Percentiles rank a stretch among this genome's conserved stretches.
Conservation (phyloP, 2,329 filamentous ascomycete genomes). For the Lecanicillium sp. region DNA sequence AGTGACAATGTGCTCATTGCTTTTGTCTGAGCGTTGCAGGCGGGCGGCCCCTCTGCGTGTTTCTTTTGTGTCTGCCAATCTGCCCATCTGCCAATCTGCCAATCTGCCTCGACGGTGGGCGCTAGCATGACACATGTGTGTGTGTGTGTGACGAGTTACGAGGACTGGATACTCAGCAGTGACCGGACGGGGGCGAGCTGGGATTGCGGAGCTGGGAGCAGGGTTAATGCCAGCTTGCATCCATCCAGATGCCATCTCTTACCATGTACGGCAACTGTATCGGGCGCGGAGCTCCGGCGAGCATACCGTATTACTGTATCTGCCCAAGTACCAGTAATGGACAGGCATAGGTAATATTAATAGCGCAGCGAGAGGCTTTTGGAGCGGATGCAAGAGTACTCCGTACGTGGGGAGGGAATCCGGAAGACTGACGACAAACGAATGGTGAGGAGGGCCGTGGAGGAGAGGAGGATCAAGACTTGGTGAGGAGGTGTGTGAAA, state of each 20-base stretch:
- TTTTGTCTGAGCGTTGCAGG: constrained; percentile 5
- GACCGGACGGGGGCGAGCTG: too few relatives aligned
- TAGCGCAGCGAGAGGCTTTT: too few relatives aligned
- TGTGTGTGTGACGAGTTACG: constrained; percentile 8
- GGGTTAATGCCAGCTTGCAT: constrained; percentile 4
- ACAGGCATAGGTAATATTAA: too few relatives aligned
- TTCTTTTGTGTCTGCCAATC: background rate
- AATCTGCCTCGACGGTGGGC: background rate
- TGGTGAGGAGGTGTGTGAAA: too few relatives aligned
- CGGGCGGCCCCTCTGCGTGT: background rate
- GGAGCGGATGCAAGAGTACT: too few relatives aligned
- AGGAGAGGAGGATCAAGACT: background rate
- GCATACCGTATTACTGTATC: too few relatives aligned
- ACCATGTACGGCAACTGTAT: background rate
- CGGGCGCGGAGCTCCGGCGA: constrained; percentile 1
- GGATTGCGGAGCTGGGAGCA: too few relatives aligned
- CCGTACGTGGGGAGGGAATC: constrained; percentile 1
- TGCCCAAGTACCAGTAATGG: too few relatives aligned
- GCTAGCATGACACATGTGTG: constrained; percentile 7
- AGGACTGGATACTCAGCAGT: too few relatives aligned
- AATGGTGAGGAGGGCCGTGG: background rate
- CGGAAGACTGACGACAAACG: background rate
- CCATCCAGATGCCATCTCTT: background rate
- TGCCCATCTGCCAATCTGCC: too few relatives aligned
- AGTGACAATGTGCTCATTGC: constrained; percentile 6